These are phyloP conservation scores for Arachnomyces sp. DNA, from an alignment of 2,329 filamentous ascomycete genomes.

Conservation along the genomic window DNA sequence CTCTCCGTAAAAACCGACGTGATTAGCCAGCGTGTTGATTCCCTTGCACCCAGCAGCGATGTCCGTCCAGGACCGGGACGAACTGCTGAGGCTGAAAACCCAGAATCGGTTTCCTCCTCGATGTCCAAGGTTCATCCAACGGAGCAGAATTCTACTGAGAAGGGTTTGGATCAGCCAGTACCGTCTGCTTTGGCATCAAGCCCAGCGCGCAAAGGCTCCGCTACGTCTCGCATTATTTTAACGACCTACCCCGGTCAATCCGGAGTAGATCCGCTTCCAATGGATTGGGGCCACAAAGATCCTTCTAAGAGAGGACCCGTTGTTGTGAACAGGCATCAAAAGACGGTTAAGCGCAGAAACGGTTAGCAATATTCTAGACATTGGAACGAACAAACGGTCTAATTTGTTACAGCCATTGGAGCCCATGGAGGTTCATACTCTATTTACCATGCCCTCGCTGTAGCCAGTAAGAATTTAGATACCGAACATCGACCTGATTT, in stretches of 20 bases:
- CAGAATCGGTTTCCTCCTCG: too few relatives aligned
- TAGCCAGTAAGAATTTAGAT: constrained; percentile 83
- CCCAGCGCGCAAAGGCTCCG: too few relatives aligned
- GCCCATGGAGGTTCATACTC: constrained; percentile 87
- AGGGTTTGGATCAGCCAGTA: too few relatives aligned
- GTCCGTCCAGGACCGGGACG: too few relatives aligned
- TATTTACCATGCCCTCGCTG: constrained; percentile 87
- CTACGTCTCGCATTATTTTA: constrained; percentile 56
- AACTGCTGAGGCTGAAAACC: too few relatives aligned
- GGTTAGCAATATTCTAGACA: constrained; percentile 43
- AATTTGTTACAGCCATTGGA: constrained; percentile 49
- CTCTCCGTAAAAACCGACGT: constrained; percentile 52
- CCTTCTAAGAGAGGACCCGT: constrained; percentile 73
- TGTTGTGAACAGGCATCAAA: constrained; percentile 69
- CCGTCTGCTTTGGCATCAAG: too few relatives aligned
- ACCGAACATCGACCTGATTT: constrained; percentile 71
- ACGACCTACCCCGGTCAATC: constrained; percentile 90
- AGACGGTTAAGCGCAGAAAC: constrained; percentile 73
- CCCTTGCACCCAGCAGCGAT: constrained; percentile 14
- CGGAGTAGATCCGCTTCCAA: constrained; percentile 80
- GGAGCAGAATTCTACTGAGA: too few relatives aligned
- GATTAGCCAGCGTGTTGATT: constrained; percentile 56
- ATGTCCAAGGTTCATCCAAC: too few relatives aligned
- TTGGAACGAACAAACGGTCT: constrained; percentile 20
- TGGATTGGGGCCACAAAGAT: constrained; percentile 80